Base-by-base conservation (phyloP, 352 stramenopile genomes). In the Phytopythium aichiense region DNA sequence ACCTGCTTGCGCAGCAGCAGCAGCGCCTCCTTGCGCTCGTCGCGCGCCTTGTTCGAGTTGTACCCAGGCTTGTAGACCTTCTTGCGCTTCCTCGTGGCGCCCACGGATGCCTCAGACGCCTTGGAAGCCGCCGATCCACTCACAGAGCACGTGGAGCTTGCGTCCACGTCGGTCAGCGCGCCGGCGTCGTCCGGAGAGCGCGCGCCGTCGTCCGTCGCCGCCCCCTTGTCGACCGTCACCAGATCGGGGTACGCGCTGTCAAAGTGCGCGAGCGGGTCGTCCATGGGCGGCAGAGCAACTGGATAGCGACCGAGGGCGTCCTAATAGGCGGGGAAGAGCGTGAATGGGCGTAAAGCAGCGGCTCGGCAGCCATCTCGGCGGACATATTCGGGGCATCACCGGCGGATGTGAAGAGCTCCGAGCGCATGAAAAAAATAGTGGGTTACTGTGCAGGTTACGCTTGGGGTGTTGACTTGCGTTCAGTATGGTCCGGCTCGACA, bases 1-100 rank as follows among this genome's bases (percentile, higher is more conserved):
- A 81, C 73, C 53, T 73, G 72, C 8, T 67, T 55, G 0, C 67
- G 72, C 43, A 87, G 56, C 31, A 77, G 84, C 2, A 68, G 18
- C 40, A 82, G 64, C 55, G 84, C 74, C 18, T 75, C 60, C 22
- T 65, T 68, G 38, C 61, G 68, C 37, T 75, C 67, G 49, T 71
- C 61, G 25, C 65, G 61, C 42, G 60, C 65, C 37, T 58, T 61
- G 22, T 72, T 72, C 8, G 62, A 49, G 40, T 76, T 58, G 31
- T 40, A 56, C 23, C 28, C 28, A 13, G 28, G 50, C 31, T 56
- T 40, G 28, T 31, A 31, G 13, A 20, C 30, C 50, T 40, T 43
- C 28, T 56, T 43, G 3, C 38, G 38, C 38, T 45, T 45, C 16
- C 38, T 45, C 38, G 18, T 45, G 38, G 38, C 1, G 16, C 38